These are phyloP conservation scores for Gnetum montanum DNA, from an alignment of 75 land plant species.

Conservation along the genomic window DNA sequence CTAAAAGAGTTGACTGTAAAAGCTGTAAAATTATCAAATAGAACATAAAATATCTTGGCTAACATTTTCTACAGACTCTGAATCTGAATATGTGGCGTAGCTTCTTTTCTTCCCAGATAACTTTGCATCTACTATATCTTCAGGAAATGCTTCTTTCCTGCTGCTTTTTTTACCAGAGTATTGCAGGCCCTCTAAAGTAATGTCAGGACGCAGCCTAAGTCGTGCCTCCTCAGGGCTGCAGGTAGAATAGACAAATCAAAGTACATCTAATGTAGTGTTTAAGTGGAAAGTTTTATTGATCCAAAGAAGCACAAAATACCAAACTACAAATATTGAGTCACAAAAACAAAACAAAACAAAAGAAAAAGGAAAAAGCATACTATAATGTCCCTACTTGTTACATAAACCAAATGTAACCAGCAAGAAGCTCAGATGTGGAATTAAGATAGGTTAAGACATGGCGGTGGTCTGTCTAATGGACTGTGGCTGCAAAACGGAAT, in stretches of 20 bases:
- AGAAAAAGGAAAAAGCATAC: background rate
- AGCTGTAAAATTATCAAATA: too few relatives aligned
- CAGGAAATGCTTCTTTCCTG: conserved; percentile 14
- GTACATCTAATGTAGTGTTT: background rate
- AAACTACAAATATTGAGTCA: background rate
- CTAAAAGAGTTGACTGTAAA: too few relatives aligned
- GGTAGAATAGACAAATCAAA: too few relatives aligned
- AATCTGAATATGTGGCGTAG: background rate
- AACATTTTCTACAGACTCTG: background rate
- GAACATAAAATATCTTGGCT: too few relatives aligned
- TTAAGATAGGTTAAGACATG: too few relatives aligned
- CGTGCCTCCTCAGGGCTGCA: conserved; percentile 11
- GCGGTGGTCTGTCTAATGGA: too few relatives aligned
- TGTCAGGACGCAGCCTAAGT: conserved; percentile 11
- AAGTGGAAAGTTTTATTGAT: background rate
- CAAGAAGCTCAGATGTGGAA: too few relatives aligned
- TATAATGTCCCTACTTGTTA: background rate
- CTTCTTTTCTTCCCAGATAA: background rate
- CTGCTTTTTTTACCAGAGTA: conserved; percentile 14
- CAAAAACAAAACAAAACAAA: background rate
- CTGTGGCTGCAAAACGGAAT: too few relatives aligned
- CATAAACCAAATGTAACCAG: background rate
- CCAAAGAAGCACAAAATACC: background rate
- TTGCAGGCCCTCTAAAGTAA: conserved; percentile 8
- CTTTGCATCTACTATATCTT: background rate